These are phyloP conservation scores for Apiospora kogelbergensis DNA, from an alignment of 2,329 filamentous ascomycete genomes.

Conservation along the genomic window DNA sequence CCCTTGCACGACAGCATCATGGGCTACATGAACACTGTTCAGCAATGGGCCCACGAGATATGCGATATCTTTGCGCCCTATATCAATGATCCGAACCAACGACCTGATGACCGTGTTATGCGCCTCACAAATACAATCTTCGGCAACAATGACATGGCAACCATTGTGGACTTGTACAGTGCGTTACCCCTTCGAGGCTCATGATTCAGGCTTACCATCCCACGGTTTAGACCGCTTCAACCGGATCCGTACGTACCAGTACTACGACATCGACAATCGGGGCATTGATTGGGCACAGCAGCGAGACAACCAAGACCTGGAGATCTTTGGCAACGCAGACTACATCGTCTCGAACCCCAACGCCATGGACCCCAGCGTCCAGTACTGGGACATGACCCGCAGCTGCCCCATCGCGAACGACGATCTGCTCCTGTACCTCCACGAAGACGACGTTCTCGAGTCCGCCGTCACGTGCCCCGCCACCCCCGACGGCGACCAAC, in stretches of 20 bases:
- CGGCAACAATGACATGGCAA: not conserved
- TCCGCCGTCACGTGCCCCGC: not conserved
- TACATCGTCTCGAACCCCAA: not conserved
- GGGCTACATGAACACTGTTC: not conserved
- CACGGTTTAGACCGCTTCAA: not conserved
- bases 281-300: not conserved
- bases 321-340: not conserved
- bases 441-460: rapidly evolving
- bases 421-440: not conserved
- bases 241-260: not conserved
- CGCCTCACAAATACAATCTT: not conserved
- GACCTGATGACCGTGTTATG: not conserved
- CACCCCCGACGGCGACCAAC: not conserved
- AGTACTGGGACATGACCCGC: not conserved
- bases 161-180: not conserved
- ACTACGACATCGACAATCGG: not conserved
- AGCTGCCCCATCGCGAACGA: not conserved
- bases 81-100: not conserved
- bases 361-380: not conserved
- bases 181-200: not conserved
- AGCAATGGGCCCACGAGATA: not conserved
- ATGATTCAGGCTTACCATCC: not conserved
- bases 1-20: not conserved
- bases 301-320: not conserved
- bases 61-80: not conserved